Base-by-base conservation (phyloP, 805 yeast species). In the Lipomyces anomalus region DNA sequence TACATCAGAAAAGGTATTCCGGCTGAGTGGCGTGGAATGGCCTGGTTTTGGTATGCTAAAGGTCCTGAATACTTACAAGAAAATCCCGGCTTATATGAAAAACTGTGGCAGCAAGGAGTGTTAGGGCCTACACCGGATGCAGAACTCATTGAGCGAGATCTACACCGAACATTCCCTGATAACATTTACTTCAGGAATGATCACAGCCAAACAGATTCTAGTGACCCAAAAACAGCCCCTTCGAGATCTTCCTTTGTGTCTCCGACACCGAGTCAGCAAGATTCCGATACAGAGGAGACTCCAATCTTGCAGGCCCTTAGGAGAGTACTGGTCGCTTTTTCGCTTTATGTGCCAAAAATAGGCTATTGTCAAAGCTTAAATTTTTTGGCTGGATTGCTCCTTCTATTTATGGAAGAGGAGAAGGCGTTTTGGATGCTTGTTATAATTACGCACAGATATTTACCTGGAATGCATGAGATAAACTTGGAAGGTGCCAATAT, bases 361-460 rank as follows among this genome's bases (percentile, higher is more conserved):
- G 98, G 98, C 1, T 92, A 92, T 67, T 92, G 98, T 65, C 98
- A 92, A 62, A 85, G 95, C 13, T 74, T 92, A 61, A 92, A 92
- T 59, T 92, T 92, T 63, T 72, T 92, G 35, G 95, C 95, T 2
- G 98, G 97, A 0, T 71, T 88, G 47, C 66, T 92, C 35, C 68
- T 92, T 37, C 68, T 92, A 6, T 88, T 90, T 61, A 74, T 90
- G 81, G 84, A 79, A 52, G 98, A 90, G 61, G 97, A 90, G 58
- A 75, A 74, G 48, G 79, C 95, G 0, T 90, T 92, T 61, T 90
- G 98, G 97, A 83, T 92, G 95, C 72, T 90, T 57, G 95, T 86
- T 1, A 84, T 89, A 22, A 78, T 90, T 43, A 87, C 97, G 0
- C 88, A 88, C 48, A 69, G 80, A 43, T 86, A 82, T 50, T 70